Evolutionary conservation across 2,329 filamentous ascomycete species (phyloP).

Genomic region (Alternaria solani): DNA sequence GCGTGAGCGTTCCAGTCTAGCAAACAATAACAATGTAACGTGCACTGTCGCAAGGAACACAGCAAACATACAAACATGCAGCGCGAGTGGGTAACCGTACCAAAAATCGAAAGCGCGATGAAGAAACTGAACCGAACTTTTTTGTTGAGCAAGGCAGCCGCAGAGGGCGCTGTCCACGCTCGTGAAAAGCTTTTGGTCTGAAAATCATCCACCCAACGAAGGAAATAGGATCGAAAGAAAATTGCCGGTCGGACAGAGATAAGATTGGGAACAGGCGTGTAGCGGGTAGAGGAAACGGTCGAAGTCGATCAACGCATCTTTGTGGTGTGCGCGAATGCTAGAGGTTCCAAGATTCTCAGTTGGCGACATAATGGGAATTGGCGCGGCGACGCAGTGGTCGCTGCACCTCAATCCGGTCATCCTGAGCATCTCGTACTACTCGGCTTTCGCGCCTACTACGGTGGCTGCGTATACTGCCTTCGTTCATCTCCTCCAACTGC

Average conservation of each 20-base stretch:
- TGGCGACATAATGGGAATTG: slow-evolving; percentile 25
- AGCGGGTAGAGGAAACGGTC: slow-evolving; percentile 4
- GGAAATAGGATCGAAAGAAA: slow-evolving; percentile 10
- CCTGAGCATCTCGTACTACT: slow-evolving; percentile 18
- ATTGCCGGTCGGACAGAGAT: slow-evolving; percentile 2
- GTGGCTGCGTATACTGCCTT: slow-evolving; percentile 38
- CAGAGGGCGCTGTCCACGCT: slow-evolving; percentile 12
- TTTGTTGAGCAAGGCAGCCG: slow-evolving; percentile 17
- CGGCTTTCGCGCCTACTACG: slow-evolving; percentile 36
- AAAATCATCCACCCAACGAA: slow-evolving; percentile 13
- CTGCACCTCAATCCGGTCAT: slow-evolving; percentile 25
- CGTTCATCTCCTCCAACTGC: slow-evolving; percentile 42
- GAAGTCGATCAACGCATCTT: neutral
- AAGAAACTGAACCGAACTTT: slow-evolving; percentile 29
- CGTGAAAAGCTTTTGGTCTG: slow-evolving; percentile 30
- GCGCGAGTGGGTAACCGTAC: slow-evolving; percentile 34
- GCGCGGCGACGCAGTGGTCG: slow-evolving; percentile 35
- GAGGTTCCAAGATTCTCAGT: slow-evolving; percentile 17
- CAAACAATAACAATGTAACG: slow-evolving; percentile 49
- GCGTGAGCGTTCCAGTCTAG: slow-evolving; percentile 51
- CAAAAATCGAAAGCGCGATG: slow-evolving; percentile 24
- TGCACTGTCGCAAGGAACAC: slow-evolving; percentile 42
- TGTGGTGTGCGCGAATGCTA: neutral
- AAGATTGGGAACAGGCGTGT: slow-evolving; percentile 14
- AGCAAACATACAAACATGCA: slow-evolving; percentile 36